These are phyloP conservation scores for Calonectria multiphialidica DNA, from an alignment of 2,329 filamentous ascomycete genomes.

Conservation along the genomic window DNA sequence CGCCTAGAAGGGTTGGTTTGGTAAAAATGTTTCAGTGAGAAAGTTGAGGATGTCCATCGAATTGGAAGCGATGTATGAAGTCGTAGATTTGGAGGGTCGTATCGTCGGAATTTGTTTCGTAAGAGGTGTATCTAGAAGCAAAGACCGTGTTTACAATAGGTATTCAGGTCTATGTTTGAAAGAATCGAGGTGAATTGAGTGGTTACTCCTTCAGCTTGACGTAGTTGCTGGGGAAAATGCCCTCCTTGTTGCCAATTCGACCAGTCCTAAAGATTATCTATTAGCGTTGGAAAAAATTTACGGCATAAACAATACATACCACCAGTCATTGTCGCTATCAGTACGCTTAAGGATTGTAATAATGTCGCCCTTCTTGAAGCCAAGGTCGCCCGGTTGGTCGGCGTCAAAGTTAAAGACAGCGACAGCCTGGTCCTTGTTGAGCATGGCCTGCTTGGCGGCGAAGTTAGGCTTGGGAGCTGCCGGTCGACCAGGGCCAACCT, in stretches of 20 bases:
- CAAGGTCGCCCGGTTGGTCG: constrained; percentile 91
- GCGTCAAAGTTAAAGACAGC: constrained; percentile 95
- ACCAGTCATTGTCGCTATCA: constrained; percentile 95
- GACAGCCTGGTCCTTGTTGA: constrained; percentile 84
- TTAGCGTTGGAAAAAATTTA: not conserved
- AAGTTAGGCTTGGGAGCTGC: constrained; percentile 93
- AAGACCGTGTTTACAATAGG: not conserved
- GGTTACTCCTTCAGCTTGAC: constrained; percentile 72
- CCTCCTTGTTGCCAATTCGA: constrained; percentile 84
- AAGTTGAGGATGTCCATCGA: not conserved
- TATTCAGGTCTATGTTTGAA: not conserved
- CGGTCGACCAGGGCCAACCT: constrained; percentile 78
- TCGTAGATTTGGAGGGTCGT: constrained; percentile 5
- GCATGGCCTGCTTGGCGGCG: constrained; percentile 63
- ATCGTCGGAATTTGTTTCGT: constrained; percentile 1
- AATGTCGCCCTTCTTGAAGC: constrained; percentile 96
- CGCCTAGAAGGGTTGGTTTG: not conserved
- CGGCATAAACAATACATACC: constrained; percentile 65
- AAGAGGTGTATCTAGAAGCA: not conserved
- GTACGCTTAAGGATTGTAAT: constrained; percentile 97
- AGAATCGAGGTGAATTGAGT: not conserved
- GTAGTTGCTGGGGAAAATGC: constrained; percentile 92
- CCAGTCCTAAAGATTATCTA: constrained; percentile 74
- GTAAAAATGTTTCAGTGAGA: not conserved
- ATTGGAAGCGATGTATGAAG: not conserved